These are phyloP conservation scores for Aegilops umbellulata DNA, from an alignment of 176 grass and related monocot genomes.

Conservation along the genomic window DNA sequence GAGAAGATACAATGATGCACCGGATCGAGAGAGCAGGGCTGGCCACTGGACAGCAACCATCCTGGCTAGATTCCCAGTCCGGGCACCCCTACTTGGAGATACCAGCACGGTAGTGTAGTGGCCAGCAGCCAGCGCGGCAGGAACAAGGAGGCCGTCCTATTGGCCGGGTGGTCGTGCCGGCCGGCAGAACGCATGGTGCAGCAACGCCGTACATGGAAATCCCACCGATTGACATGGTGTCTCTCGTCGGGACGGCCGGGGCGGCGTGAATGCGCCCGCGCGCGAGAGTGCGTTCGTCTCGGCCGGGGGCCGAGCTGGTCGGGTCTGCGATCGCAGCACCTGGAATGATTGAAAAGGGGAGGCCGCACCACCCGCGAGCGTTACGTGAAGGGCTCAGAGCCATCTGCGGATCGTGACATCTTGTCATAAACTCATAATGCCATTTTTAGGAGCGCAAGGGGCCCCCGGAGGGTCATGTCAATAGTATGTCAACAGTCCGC, in stretches of 20 bases:
- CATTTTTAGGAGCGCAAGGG: too few relatives aligned
- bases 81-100: not conserved
- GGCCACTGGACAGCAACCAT: not conserved
- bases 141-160: not conserved
- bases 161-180: not conserved
- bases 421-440: too few relatives aligned
- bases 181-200: not conserved
- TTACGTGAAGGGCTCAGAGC: not conserved
- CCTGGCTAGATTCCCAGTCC: not conserved
- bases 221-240: not conserved
- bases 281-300: not conserved
- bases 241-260: not conserved
- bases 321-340: conserved; percentile 10
- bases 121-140: not conserved
- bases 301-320: conserved; percentile 1
- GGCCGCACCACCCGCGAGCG: not conserved
- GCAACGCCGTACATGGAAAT: not conserved
- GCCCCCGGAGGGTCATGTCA: too few relatives aligned
- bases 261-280: too few relatives aligned
- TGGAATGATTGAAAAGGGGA: conserved; percentile 15
- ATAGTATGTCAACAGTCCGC: too few relatives aligned
- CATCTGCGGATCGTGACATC: too few relatives aligned
- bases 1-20: too few relatives aligned
- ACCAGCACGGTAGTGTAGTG: not conserved
- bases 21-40: too few relatives aligned